Base-by-base conservation (phyloP, 768 basidiomycete species). In the Brasilioporus rufonigricans region DNA sequence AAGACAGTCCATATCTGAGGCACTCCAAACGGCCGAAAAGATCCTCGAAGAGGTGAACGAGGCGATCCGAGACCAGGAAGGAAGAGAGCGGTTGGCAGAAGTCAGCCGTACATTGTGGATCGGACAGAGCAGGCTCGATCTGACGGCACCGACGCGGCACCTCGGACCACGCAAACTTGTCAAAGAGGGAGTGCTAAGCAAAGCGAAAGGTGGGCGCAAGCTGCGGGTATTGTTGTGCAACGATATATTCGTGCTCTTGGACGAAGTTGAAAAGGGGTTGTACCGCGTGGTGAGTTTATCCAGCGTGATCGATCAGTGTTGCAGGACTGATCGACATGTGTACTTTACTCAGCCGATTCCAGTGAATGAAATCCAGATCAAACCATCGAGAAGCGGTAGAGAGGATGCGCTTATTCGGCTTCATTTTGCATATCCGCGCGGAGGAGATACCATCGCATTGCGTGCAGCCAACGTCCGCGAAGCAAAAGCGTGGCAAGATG, bases 1-100 rank as follows among this genome's bases (percentile, higher is more conserved):
- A 64, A 77, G 80, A 29, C 69, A 72, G 14, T 71, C 73, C 6
- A 81, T 93, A 48, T 71, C 77, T 2, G 65, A 69, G 0, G 79
- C 89, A 0, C 78, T 90, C 1, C 71, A 77, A 9, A 81, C 77
- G 14, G 82, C 92, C 0, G 92, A 96, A 73, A 74, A 73, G 12
- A 83, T 94, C 8, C 78, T 98, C 0, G 80, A 77, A 10, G 75
- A 82, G 35, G 94, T 98, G 67, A 99, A 98, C 66, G 95, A 97
- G 66, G 77, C 85, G 2, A 90, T 98, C 26, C 80, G 95, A 5
- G 83, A 89, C 19, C 87, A 87, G 53, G 94, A 98, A 70, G 85
- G 87, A 1, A 71, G 76, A 10, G 91, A 91, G 60, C 82, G 87
- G n/a, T 76, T 99, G 2, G 78, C 77, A 44, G 76, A 74, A 23